phyloP scores from a whole-genome alignment of 2,329 filamentous ascomycete species.

The Pseudovirgaria hyperparasitica region DNA sequence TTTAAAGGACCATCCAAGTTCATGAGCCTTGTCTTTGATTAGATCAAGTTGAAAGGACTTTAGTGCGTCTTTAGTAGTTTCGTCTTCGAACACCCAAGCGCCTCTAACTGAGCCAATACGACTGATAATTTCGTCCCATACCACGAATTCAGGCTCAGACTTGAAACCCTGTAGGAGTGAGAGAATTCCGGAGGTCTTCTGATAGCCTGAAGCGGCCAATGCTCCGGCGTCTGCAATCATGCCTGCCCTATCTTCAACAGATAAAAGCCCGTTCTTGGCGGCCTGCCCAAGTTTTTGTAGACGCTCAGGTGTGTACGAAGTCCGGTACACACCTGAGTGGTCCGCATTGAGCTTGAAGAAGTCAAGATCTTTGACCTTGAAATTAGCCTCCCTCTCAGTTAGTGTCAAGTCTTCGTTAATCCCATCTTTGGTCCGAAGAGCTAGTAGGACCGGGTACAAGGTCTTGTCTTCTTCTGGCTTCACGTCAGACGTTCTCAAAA shows the following conservation, averaged over 20 bases:
- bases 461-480: constrained; percentile 85
- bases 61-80: constrained; percentile 58
- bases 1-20: constrained; percentile 78
- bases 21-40: constrained; percentile 66
- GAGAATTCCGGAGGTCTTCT: constrained; percentile 81
- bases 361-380: constrained; percentile 65
- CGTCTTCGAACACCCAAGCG: constrained; percentile 81
- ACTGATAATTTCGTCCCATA: constrained; percentile 84
- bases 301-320: constrained; percentile 71
- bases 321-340: constrained; percentile 85
- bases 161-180: constrained; percentile 76
- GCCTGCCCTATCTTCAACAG: constrained; percentile 82
- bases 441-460: constrained; percentile 81
- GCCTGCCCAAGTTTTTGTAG: constrained; percentile 79
- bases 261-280: constrained; percentile 66
- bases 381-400: constrained; percentile 57
- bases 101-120: constrained; percentile 66
- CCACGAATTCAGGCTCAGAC: constrained; percentile 73
- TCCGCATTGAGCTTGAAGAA: constrained; percentile 98
- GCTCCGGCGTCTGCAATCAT: constrained; percentile 88
- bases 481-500: constrained; percentile 82
- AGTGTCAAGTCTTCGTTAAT: constrained; percentile 66
- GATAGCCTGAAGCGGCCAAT: constrained; percentile 78
- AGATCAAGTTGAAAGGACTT: constrained; percentile 74
- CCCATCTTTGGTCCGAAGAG: constrained; percentile 71